A percentile compares a stretch with the other conserved stretches of the same genome.
phyloP scores from a whole-genome alignment of 2,329 filamentous ascomycete genomes.

The Plenodomus lindquistii region DNA sequence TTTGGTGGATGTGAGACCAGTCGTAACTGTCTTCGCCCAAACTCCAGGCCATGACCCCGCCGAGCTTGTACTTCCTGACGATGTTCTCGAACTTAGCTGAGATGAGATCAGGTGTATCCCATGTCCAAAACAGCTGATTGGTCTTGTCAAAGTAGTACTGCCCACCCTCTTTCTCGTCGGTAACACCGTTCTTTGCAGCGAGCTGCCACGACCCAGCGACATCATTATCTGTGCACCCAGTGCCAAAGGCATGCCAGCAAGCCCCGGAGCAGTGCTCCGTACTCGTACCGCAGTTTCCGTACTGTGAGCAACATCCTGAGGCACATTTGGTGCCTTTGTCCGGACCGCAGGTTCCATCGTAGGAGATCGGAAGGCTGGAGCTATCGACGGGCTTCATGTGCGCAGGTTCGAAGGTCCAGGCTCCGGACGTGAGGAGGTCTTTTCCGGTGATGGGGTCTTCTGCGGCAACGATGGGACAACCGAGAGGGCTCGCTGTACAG shows the following conservation, averaged over 20 bases:
- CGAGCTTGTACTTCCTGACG: constrained; percentile 59
- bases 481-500: constrained; percentile 55
- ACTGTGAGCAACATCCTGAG: constrained; percentile 37
- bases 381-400: constrained; percentile 29
- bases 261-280: constrained; percentile 36
- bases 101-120: constrained; percentile 67
- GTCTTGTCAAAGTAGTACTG: constrained; percentile 69
- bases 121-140: constrained; percentile 71
- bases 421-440: constrained; percentile 62
- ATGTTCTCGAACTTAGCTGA: constrained; percentile 64
- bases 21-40: constrained; percentile 65
- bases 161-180: constrained; percentile 63
- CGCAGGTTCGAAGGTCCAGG: constrained; percentile 54
- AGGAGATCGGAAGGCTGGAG: constrained; percentile 13
- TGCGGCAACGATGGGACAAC: constrained; percentile 62
- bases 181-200: constrained; percentile 57
- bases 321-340: constrained; percentile 32
- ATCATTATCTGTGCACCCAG: constrained; percentile 53
- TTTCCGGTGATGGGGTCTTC: constrained; percentile 63
- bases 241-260: constrained; percentile 39
- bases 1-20: constrained; percentile 49
- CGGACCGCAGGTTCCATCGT: constrained; percentile 39
- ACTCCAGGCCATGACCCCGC: constrained; percentile 77
- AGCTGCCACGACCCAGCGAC: constrained; percentile 61
- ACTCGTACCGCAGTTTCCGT: constrained; percentile 37